Base-by-base conservation (phyloP, 768 basidiomycete genomes). In the Hirschioporus abietinus region DNA sequence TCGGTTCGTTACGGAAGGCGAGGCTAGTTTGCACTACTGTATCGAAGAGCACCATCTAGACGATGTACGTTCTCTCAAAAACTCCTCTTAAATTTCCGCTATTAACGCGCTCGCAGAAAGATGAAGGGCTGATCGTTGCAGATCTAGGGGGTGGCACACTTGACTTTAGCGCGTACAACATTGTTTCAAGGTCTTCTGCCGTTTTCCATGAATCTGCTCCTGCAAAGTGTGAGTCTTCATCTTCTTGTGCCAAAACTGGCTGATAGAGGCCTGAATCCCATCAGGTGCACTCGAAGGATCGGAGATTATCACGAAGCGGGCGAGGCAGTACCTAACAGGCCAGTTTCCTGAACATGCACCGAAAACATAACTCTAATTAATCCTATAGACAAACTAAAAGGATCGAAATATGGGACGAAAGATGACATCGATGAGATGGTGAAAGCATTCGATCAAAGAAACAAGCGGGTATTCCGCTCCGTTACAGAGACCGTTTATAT, bases 121-220 rank as follows among this genome's bases (percentile, higher is more conserved):
- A 80, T 17, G 72, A 83, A 69, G 91, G 91, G 3, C 92, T 92
- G 76, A 79, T 92, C 25, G 88, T 93, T 26, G 88, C 88, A 15
- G 91, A 93, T 74, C 91, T 91, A 0, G 91, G 91, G 65, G 91
- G 91, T 64, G 91, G 91, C 58, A 93, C 91, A 0, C 82, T 88
- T 26, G 87, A 89, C 67, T 76, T 88, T 57, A 87, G 84, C 67
- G 27, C 59, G 23, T 60, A 60, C 27, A 27, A 60, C 23, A 60
- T 60, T 60, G 10, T 23, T 20, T 23, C 59, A 23, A 60, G 23
- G 27, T 7, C 7, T 10, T 20, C 59, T 7, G 10, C 20, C 10
- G 27, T 23, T 7, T 23, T 60, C 20, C 59, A 60, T 23, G 59
- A 60, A 60, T 27, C 27, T 60, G 7, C 59, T 20, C 7, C 59